These are phyloP conservation scores for Sclerotinia subarctica DNA, from an alignment of 2,329 filamentous ascomycete genomes.

Conservation along the genomic window DNA sequence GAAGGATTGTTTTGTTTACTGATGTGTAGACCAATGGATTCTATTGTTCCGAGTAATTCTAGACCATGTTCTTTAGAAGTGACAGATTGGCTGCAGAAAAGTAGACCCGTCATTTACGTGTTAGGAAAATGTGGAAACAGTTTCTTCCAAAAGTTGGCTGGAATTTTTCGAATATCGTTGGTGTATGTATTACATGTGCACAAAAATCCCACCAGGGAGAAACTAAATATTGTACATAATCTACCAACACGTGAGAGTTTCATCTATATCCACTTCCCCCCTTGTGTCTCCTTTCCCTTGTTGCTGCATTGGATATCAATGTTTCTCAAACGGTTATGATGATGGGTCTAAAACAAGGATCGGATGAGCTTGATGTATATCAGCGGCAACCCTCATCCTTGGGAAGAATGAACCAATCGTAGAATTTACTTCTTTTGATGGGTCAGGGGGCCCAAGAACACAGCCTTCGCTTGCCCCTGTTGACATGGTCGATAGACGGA, in stretches of 20 bases:
- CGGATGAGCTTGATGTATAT: neutral
- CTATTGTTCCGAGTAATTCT: neutral
- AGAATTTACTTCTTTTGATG: neutral
- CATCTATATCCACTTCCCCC: neutral
- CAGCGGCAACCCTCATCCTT: constrained; percentile 8
- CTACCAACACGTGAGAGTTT: neutral
- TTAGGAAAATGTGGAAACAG: neutral
- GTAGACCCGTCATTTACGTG: neutral
- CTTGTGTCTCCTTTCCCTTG: neutral
- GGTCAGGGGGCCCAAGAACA: neutral
- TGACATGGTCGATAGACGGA: neutral
- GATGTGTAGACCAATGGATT: neutral
- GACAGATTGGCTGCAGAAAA: neutral
- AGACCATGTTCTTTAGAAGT: neutral
- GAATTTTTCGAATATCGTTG: neutral
- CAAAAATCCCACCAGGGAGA: neutral
- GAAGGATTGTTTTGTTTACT: neutral
- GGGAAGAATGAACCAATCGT: constrained; percentile 7
- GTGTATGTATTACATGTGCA: neutral
- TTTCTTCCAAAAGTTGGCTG: neutral
- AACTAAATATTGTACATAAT: neutral
- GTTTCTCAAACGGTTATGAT: neutral
- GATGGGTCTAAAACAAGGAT: neutral
- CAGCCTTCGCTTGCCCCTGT: constrained; percentile 2
- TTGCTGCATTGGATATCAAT: neutral